Conservation (phyloP, 352 stramenopile genomes). For the Pythium scleroteichum region DNA sequence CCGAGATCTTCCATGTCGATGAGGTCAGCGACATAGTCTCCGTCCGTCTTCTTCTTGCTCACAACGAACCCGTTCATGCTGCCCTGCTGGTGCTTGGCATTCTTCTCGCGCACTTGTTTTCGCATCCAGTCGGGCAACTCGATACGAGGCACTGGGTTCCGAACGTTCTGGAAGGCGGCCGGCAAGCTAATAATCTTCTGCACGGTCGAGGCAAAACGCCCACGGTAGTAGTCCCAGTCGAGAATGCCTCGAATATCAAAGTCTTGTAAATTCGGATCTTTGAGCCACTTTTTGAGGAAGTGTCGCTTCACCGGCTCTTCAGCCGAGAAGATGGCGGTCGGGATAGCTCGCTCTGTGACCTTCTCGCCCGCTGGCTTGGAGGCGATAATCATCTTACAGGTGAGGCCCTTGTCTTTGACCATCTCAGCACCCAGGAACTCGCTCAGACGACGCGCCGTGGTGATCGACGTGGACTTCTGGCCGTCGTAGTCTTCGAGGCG, state of each 20-base stretch:
- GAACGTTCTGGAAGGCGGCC: slow-evolving; percentile 96
- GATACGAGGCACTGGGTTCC: slow-evolving; percentile 96
- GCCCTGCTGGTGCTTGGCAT: slow-evolving; percentile 71
- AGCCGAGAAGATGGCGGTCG: slow-evolving; percentile 97
- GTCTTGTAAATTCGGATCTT: slow-evolving; percentile 90
- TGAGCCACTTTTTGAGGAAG: slow-evolving; percentile 98
- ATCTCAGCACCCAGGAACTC: slow-evolving; percentile 99
- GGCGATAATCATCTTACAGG: slow-evolving; percentile 98
- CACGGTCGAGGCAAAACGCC: slow-evolving; percentile 87
- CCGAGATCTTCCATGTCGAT: slow-evolving; percentile 76
- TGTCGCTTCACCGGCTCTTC: slow-evolving; percentile 94
- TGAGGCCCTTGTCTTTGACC: slow-evolving; percentile 98
- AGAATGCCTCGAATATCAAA: slow-evolving; percentile 94
- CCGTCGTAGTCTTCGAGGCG: slow-evolving; percentile 97
- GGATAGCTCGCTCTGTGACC: slow-evolving; percentile 97
- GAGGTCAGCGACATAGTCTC: slow-evolving; percentile 50
- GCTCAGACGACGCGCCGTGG: slow-evolving; percentile 95
- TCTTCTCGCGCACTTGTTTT: slow-evolving; percentile 91
- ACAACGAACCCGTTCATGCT: slow-evolving; percentile 92
- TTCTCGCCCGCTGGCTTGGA: slow-evolving; percentile 90
- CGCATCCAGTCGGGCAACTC: slow-evolving; percentile 96
- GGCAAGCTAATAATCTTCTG: slow-evolving; percentile 99
- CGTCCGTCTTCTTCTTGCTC: slow-evolving; percentile 32
- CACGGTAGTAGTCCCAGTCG: slow-evolving; percentile 99
- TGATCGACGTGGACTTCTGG: slow-evolving; percentile 98